Percentiles rank a stretch among this genome's conserved stretches.
phyloP scores from a whole-genome alignment of 805 yeast species.

The Ogataea zsoltii region DNA sequence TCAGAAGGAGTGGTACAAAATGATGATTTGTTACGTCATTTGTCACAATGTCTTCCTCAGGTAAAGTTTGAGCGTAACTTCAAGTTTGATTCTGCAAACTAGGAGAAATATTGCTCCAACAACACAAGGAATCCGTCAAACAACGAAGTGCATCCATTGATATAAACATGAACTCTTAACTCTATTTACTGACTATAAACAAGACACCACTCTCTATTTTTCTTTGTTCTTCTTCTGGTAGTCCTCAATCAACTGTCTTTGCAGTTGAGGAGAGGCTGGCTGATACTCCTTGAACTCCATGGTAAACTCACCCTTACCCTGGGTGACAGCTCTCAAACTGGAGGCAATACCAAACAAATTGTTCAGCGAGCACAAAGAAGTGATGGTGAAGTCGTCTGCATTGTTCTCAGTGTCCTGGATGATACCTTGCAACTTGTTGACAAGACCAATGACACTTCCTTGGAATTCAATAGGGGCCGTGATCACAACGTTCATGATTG shows the following conservation, averaged over 20 bases:
- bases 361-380: conserved; percentile 95
- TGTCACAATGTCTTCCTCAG: no score
- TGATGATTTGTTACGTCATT: no score
- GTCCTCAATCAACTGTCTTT: conserved; percentile 85
- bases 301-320: conserved; percentile 98
- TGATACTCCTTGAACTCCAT: conserved; percentile 92
- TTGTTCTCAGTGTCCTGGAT: conserved; percentile 93
- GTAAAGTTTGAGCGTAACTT: no score
- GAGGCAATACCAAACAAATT: conserved; percentile 97
- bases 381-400: conserved; percentile 88
- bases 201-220: conserved; percentile 13
- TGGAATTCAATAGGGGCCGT: conserved; percentile 97
- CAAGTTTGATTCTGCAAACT: no score
- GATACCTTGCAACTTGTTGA: conserved; percentile 90
- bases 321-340: conserved; percentile 91
- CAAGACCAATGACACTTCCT: conserved; percentile 84
- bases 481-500: conserved; percentile 90
- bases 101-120: no score
- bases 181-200: conserved; percentile 9
- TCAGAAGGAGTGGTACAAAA: no score
- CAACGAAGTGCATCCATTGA: not conserved
- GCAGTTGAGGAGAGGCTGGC: conserved; percentile 88
- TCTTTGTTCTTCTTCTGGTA: conserved; percentile 57
- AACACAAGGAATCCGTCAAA: no score
- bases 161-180: not conserved